These are phyloP conservation scores for Clavispora asparagi DNA, from an alignment of 805 yeast species.

Conservation along the genomic window DNA sequence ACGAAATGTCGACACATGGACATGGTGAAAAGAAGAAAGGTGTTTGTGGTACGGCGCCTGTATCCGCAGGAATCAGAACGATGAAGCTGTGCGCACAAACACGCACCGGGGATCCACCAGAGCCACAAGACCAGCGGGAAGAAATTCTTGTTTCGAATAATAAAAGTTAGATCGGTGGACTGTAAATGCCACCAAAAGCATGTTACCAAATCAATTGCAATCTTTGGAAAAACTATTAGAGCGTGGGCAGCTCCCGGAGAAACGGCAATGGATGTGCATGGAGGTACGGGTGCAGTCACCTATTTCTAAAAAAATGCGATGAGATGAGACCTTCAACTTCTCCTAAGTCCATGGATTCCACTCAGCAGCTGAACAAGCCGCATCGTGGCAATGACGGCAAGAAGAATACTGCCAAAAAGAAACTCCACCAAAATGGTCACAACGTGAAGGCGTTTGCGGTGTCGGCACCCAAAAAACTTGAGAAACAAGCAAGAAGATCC, in stretches of 20 bases:
- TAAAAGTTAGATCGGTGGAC: too few species aligned
- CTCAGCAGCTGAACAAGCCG: constrained; percentile 66
- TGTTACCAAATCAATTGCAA: too few species aligned
- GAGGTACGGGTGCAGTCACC: constrained; percentile 3
- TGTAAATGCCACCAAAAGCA: too few species aligned
- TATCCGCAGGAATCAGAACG: background rate
- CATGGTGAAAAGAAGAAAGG: background rate
- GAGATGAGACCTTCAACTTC: constrained; percentile 4
- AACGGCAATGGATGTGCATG: background rate
- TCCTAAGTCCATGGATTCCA: constrained; percentile 7
- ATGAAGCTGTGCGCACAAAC: background rate
- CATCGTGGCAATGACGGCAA: constrained; percentile 57
- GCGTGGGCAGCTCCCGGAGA: too few species aligned
- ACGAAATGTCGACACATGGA: background rate
- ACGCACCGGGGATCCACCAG: background rate
- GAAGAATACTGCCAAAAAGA: constrained; percentile 68
- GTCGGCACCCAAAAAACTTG: constrained; percentile 72
- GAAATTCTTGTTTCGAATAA: too few species aligned
- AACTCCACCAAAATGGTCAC: constrained; percentile 78
- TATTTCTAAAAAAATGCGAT: constrained; percentile 3
- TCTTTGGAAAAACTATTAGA: too few species aligned
- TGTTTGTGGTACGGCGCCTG: background rate
- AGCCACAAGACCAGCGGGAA: background rate
- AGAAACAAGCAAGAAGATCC: constrained; percentile 75
- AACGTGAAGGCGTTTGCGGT: constrained; percentile 43